Percentiles rank a stretch among this genome's conserved stretches.
These are phyloP conservation scores for Plectosphaerella sp. DNA, from an alignment of 2,329 filamentous ascomycete genomes.

Conservation along the genomic window DNA sequence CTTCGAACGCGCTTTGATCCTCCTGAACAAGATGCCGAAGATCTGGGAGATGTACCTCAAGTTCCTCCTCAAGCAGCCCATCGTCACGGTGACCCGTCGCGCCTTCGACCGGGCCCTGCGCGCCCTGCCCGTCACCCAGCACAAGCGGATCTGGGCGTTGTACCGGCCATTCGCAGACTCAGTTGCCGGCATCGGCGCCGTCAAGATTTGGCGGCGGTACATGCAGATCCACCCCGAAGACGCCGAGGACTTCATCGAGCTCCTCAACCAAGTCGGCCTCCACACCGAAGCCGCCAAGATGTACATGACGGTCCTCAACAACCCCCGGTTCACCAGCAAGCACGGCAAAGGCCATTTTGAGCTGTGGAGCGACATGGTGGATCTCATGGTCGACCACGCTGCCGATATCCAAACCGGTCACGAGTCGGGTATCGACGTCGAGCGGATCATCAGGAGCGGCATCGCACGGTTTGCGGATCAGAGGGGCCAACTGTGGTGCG, in stretches of 20 bases:
- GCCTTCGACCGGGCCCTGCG: slow-evolving; percentile 91
- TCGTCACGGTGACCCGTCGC: slow-evolving; percentile 78
- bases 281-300: slow-evolving; percentile 89
- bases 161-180: slow-evolving; percentile 91
- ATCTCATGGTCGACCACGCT: slow-evolving; percentile 86
- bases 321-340: slow-evolving; percentile 85
- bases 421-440: slow-evolving; percentile 81
- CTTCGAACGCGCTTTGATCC: slow-evolving; percentile 86
- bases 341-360: slow-evolving; percentile 93
- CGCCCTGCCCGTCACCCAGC: slow-evolving; percentile 88
- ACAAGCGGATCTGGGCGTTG: slow-evolving; percentile 90
- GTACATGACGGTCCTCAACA: slow-evolving; percentile 90
- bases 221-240: slow-evolving; percentile 97
- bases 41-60: slow-evolving; percentile 98
- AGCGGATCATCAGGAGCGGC: slow-evolving; percentile 87
- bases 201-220: slow-evolving; percentile 92
- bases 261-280: slow-evolving; percentile 73
- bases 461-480: slow-evolving; percentile 90
- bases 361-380: slow-evolving; percentile 96
- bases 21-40: slow-evolving; percentile 97
- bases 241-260: slow-evolving; percentile 89
- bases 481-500: slow-evolving; percentile 90
- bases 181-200: slow-evolving; percentile 81
- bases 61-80: slow-evolving; percentile 87
- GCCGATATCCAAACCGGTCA: slow-evolving; percentile 77